Conservation (phyloP, 2,329 filamentous ascomycete species). For the Atkinsonella hypoxylon region DNA sequence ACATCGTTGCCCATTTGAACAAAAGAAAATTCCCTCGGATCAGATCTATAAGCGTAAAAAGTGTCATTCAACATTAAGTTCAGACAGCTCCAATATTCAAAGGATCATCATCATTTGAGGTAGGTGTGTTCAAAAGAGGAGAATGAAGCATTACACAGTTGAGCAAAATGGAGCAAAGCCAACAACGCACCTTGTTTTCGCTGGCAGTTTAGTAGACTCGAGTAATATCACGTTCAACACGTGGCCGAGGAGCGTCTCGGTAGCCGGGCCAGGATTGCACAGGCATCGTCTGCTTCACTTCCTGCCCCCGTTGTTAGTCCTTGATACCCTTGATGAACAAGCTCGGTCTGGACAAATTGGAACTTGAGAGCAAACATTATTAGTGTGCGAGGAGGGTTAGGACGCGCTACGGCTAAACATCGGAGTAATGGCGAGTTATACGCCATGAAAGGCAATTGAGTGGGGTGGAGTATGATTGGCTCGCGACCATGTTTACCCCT, state of each 20-base stretch:
- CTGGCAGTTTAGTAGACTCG: background rate
- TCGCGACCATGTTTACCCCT: slow-evolving; percentile 1
- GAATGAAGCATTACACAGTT: background rate
- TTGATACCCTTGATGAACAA: background rate
- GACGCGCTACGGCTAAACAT: slow-evolving; percentile 2
- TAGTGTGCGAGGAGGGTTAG: background rate
- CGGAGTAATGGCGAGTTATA: background rate
- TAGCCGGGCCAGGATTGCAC: slow-evolving; percentile 2
- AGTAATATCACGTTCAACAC: slow-evolving; percentile 1
- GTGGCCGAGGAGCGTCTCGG: slow-evolving; percentile 6
- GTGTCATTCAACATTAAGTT: slow-evolving; percentile 48
- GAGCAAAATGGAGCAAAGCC: background rate
- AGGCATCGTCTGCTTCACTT: slow-evolving; percentile 5
- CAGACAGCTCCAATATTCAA: slow-evolving; percentile 66
- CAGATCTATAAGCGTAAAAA: slow-evolving; percentile 37
- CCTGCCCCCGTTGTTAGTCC: background rate
- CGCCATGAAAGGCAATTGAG: background rate
- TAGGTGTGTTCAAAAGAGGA: background rate
- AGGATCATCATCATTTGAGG: slow-evolving; percentile 34
- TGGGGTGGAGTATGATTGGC: slow-evolving; percentile 9
- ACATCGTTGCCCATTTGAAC: background rate
- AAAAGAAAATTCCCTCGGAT: background rate
- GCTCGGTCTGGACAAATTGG: background rate
- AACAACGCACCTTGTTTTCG: background rate
- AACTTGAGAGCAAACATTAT: background rate